Evolutionary conservation across 2,329 filamentous ascomycete species (phyloP).

Genomic region (Akanthomyces muscarius): DNA sequence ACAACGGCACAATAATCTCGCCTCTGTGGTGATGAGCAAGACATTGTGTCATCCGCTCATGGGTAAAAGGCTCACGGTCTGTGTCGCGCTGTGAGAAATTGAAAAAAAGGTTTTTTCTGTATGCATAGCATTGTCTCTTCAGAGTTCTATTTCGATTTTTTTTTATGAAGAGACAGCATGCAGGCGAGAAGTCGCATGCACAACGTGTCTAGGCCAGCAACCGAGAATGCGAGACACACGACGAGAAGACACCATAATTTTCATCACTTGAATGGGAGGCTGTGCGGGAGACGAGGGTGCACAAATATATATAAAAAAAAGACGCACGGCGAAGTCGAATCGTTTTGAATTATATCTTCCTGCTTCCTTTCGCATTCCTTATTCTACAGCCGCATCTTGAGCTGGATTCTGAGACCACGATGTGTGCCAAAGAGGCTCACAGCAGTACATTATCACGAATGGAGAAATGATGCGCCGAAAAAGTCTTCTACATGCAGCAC

Average conservation of each 20-base stretch:
- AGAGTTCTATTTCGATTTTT: too few species aligned
- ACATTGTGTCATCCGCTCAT: conserved; percentile 1
- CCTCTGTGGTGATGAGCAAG: neutral
- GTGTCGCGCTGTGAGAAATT: neutral
- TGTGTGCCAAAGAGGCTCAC: too few species aligned
- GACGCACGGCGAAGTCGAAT: too few species aligned
- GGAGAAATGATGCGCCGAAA: too few species aligned
- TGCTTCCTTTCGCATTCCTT: too few species aligned
- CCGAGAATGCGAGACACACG: neutral
- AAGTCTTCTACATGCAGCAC: neutral
- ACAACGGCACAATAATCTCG: neutral
- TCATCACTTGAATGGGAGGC: neutral
- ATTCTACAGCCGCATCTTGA: too few species aligned
- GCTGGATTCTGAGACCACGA: too few species aligned
- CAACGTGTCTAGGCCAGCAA: neutral
- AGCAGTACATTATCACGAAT: too few species aligned
- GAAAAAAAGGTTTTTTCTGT: neutral
- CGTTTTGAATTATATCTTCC: too few species aligned
- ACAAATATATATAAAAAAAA: neutral
- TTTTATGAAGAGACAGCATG: neutral
- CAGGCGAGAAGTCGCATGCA: neutral
- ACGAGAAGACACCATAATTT: neutral
- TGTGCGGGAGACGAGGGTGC: too few species aligned
- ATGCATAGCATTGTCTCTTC: neutral
- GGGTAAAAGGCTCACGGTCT: neutral